Evolutionary conservation across 257 asterid genomes (phyloP), one percentile per base, ranked within the genome.

Genomic region (Salvia rosmarinus): DNA sequence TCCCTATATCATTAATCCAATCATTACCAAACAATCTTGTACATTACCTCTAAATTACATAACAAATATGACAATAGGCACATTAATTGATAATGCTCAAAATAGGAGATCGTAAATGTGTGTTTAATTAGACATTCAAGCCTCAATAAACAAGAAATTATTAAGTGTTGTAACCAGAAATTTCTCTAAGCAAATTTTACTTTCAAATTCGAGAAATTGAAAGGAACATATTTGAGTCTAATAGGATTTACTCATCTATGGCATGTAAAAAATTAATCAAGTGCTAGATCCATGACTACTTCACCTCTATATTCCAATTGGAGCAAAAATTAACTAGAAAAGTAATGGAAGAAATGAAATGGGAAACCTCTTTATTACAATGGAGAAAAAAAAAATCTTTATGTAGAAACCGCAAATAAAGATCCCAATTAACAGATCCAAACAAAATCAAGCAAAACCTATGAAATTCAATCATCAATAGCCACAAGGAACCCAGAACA

Each of bases 1-100:
- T 86, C 99, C 99, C 99, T 95, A 86, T 59, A 76, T 39, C 67
- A 72, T 17, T 10, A 2, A 75, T 58, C 40, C 71, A 75, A 62
- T 44, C 49, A 71, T 4, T 35, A 9, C 3, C 50, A 44, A 58
- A 21, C 16, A 71, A 9, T 32, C 17, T 32, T 20, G 5, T 55
- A 23, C n/a, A 13, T 51, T 37, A 37, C 7, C 23, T 64, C 35
- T 21, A 20, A 6, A 42, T 57, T 12, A 25, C 28, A 28, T 52
- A 4, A 52, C 32, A 52, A 52, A 9, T 20, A 3, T 9, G 21
- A 30, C 1, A n/a, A 4, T 35, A 17, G 47, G 67, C 44, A 54
- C 37, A 69, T 54, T 9, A 68, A 4, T 44, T 19, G 47, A 16
- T 32, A 67, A 19, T 66, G 5, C 8, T 30, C 10, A 30, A 28